Conservation (phyloP, 140 eudicot species). For the Ambrosia hybrid region DNA sequence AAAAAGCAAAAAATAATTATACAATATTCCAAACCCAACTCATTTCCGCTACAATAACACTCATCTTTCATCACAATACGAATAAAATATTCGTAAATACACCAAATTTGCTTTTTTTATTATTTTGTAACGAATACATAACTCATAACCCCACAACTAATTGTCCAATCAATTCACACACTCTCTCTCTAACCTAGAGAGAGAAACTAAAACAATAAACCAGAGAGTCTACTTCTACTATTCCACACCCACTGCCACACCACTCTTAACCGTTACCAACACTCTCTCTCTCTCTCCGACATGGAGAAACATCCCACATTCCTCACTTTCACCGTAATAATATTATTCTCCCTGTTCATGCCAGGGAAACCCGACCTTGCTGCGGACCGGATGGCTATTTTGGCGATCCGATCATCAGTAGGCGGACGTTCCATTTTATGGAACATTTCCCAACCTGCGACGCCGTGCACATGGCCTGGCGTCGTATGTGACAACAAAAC, state of each 20-base stretch:
- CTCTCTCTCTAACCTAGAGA: not conserved
- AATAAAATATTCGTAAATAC: no score
- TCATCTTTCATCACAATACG: no score
- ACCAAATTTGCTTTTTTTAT: not conserved
- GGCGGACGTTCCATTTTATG: conserved; percentile 64
- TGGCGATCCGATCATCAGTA: conserved; percentile 56
- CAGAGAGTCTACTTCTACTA: no score
- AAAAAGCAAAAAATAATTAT: no score
- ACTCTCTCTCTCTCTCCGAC: not conserved
- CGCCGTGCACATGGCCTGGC: conserved; percentile 62
- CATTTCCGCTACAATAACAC: no score
- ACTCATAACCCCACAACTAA: not conserved
- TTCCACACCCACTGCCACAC: no score
- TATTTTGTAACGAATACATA: no score
- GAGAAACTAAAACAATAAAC: not conserved
- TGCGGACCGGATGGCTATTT: conserved; percentile 49
- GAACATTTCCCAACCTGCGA: conserved; percentile 49
- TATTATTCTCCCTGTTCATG: conserved; percentile 26
- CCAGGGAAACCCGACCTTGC: conserved; percentile 45
- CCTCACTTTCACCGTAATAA: conserved; percentile 17
- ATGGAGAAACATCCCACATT: conserved; percentile 28
- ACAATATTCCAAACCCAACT: no score
- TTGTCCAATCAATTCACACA: not conserved
- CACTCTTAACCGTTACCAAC: conserved; percentile 2
- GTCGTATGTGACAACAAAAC: conserved; percentile 44